A percentile compares a stretch with the other conserved stretches of the same genome.
Conservation (phyloP, 2,329 filamentous ascomycete genomes). For the Ceratocystiopsis sp. region DNA sequence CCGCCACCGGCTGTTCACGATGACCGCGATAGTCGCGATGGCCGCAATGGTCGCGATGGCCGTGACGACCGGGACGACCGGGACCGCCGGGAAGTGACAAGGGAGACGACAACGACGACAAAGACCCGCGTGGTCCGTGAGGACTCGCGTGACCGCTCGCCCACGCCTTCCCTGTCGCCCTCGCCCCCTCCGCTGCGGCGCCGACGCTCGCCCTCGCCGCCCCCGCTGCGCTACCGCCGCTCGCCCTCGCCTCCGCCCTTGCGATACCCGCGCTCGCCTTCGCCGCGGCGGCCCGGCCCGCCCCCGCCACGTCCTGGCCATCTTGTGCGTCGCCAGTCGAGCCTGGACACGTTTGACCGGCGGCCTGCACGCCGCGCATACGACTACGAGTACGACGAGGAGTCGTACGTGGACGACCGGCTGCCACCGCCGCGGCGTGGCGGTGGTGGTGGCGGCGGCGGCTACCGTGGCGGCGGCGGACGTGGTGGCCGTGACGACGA, state of each 20-base stretch:
- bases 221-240: slow-evolving; percentile 19
- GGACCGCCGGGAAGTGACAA: slow-evolving; percentile 22
- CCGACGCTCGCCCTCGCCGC: slow-evolving; percentile 2
- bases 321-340: slow-evolving; percentile 67
- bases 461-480: not conserved
- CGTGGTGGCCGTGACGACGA: not conserved
- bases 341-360: slow-evolving; percentile 78
- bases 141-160: not conserved
- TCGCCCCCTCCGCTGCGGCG: slow-evolving; percentile 20
- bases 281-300: slow-evolving; percentile 18
- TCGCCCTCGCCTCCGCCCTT: slow-evolving; percentile 21
- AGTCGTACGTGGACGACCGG: slow-evolving; percentile 22
- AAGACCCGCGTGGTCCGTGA: slow-evolving; percentile 17
- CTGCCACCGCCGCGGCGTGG: not conserved
- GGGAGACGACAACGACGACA: not conserved
- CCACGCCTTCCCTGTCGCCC: slow-evolving; percentile 3
- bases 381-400: slow-evolving; percentile 3
- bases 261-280: not conserved
- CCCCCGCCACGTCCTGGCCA: slow-evolving; percentile 42
- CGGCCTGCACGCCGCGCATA: slow-evolving; percentile 27
- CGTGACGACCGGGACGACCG: not conserved
- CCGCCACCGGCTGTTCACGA: not conserved
- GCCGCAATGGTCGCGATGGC: slow-evolving; percentile 19
- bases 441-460: slow-evolving; percentile 15
- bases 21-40: not conserved